A percentile compares a stretch with the other conserved stretches of the same genome.
These are phyloP conservation scores for Hsuehochloa calcarea DNA, from an alignment of 176 grass and related monocot genomes.

Conservation along the genomic window DNA sequence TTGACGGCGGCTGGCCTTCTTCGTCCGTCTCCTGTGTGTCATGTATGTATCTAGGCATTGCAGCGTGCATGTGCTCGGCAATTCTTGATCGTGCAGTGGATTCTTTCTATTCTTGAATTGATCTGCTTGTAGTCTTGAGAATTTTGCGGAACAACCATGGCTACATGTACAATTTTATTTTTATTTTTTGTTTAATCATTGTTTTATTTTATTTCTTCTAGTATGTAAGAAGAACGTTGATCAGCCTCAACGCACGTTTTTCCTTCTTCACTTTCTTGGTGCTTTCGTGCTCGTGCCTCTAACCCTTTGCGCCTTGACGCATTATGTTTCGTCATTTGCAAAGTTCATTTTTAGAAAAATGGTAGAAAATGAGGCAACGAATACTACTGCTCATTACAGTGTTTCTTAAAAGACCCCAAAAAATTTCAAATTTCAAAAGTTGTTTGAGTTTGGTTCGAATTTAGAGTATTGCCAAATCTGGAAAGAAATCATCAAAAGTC, in stretches of 20 bases:
- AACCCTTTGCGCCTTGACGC: neutral
- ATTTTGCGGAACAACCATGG: neutral
- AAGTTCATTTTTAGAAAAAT: neutral
- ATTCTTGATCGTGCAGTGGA: constrained; percentile 20
- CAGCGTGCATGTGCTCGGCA: neutral
- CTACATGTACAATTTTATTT: neutral
- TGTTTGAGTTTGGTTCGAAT: too few species aligned
- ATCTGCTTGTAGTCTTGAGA: constrained; percentile 21
- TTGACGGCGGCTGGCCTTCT: constrained; percentile 8
- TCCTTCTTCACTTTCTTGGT: constrained; percentile 16
- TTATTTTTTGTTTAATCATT: neutral
- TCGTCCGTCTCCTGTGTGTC: neutral
- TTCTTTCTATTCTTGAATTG: constrained; percentile 28
- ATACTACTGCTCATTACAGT: neutral
- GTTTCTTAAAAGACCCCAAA: too few species aligned
- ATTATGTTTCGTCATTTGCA: neutral
- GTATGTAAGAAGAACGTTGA: constrained; percentile 29
- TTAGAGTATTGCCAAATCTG: too few species aligned
- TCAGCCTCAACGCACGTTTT: constrained; percentile 8
- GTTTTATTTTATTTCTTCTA: neutral
- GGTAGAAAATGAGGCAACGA: neutral
- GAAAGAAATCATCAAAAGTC: too few species aligned
- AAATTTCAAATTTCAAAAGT: too few species aligned
- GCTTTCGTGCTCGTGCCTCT: constrained; percentile 20
- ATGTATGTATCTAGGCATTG: constrained; percentile 44